These are phyloP conservation scores for Cantharellus cinnabarinus DNA, from an alignment of 768 basidiomycete genomes.

Conservation along the genomic window DNA sequence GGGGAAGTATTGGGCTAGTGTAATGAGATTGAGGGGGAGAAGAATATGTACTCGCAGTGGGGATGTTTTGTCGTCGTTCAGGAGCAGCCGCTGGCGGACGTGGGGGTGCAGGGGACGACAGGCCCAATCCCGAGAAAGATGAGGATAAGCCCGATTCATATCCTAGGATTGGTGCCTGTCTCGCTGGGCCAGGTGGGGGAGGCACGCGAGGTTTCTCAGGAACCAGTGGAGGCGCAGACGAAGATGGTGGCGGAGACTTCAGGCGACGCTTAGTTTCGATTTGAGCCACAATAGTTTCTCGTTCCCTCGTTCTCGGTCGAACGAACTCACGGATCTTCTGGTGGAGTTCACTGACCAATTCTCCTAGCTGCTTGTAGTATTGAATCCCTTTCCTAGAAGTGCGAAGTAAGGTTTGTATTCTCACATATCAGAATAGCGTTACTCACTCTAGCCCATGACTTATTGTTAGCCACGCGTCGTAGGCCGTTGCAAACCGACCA, in stretches of 20 bases:
- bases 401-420: constrained; percentile 1
- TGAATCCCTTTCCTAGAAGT: constrained; percentile 56
- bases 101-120: constrained; percentile 11
- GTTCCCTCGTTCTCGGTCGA: constrained; percentile 40
- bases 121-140: constrained; percentile 8
- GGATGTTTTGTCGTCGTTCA: background rate
- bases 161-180: too few species aligned
- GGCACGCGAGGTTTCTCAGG: constrained; percentile 9
- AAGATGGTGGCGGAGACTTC: constrained; percentile 17
- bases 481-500: constrained; percentile 47
- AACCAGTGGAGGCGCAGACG: constrained; percentile 12
- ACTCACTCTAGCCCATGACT: constrained; percentile 41
- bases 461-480: constrained; percentile 74
- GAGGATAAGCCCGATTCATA: too few species aligned
- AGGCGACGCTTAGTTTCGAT: constrained; percentile 54
- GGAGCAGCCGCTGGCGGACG: constrained; percentile 11
- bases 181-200: constrained; percentile 1
- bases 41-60: background rate
- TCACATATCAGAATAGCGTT: constrained; percentile 9
- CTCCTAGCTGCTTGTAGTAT: constrained; percentile 68
- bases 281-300: constrained; percentile 43
- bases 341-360: constrained; percentile 37
- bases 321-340: constrained; percentile 43
- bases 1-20: background rate
- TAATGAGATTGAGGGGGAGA: constrained; percentile 5